Evolutionary conservation across 371 early-diverging fungal species (phyloP), one percentile per base, ranked within the genome.

Genomic region (Apophysomyces variabilis): DNA sequence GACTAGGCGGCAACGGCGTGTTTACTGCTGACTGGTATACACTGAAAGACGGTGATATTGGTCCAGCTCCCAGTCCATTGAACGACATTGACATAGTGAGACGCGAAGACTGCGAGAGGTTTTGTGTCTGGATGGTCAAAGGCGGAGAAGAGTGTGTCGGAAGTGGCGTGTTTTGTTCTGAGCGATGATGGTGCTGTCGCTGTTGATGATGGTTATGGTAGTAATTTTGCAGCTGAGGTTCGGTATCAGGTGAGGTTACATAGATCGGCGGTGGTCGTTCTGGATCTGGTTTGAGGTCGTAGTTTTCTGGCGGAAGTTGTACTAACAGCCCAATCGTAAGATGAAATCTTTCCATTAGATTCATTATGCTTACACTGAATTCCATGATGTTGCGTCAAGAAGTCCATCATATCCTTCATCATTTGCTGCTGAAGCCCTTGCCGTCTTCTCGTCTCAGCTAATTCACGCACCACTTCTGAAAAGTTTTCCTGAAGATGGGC

Each of bases 401-500:
- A 80, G 35, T 83, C 80, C 66, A 83, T 72, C 73, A 87, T 72
- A 38, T 64, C 75, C 66, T 84, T 84, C 72, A 89, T 77, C 59
- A 83, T 65, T 60, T 82, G 80, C 68, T 89, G 85, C 45, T 87
- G 89, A 5, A 81, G 61, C 14, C 46, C 61, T 58, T 86, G 85
- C 61, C 79, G 83, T 66, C 85, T 79, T 47, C 85, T 83, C 0
- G 87, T 85, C 61, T 90, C 90, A 8, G 79, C 67, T 57, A 93
- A 77, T 67, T 95, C 93, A 35, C 87, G 76, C 9, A 85, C 78
- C 14, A 93, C 84, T 66, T 89, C 88, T 9, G 72, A 69, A 66
- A 91, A 86, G 57, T 85, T 88, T 45, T 88, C 86, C 66, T 92
- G 89, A 7, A 95, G 79, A 32, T 87, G 85, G n/a, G 79, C 75